phyloP scores from a whole-genome alignment of 495 filamentous ascomycete species.

The Penicillium coffeae region DNA sequence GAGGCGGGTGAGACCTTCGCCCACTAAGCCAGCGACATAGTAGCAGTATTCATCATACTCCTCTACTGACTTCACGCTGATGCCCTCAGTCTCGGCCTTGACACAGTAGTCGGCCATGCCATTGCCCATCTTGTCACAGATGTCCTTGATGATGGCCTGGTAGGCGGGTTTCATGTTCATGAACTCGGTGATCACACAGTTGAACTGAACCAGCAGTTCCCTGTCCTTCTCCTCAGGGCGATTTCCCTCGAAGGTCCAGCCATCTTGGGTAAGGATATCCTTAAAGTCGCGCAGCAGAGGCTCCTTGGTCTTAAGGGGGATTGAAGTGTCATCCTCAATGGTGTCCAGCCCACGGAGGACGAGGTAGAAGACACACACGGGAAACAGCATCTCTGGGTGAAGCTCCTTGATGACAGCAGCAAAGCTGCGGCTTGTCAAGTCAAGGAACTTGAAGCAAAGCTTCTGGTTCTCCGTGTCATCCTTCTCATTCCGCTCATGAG shows the following conservation, averaged over 20 bases:
- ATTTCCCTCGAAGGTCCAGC: slow-evolving; percentile 84
- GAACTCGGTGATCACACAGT: slow-evolving; percentile 80
- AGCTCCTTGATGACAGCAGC: slow-evolving; percentile 91
- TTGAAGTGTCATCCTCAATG: slow-evolving; percentile 97
- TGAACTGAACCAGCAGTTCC: slow-evolving; percentile 85
- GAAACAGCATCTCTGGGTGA: slow-evolving; percentile 86
- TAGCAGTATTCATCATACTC: slow-evolving; percentile 97
- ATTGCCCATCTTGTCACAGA: slow-evolving; percentile 92
- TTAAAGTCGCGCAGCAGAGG: slow-evolving; percentile 81
- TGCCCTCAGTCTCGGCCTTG: slow-evolving; percentile 71
- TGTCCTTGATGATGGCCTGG: slow-evolving; percentile 85
- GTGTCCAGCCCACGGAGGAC: slow-evolving; percentile 88
- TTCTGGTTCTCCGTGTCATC: slow-evolving; percentile 71
- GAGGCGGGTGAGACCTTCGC: slow-evolving; percentile 84
- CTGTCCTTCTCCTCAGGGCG: slow-evolving; percentile 93
- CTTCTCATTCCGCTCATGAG: slow-evolving; percentile 72
- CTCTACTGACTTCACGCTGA: slow-evolving; percentile 75
- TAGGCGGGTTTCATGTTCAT: slow-evolving; percentile 85
- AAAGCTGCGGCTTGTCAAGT: slow-evolving; percentile 90
- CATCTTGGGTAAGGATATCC: slow-evolving; percentile 69
- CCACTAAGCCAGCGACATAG: slow-evolving; percentile 95
- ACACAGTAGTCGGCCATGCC: slow-evolving; percentile 95
- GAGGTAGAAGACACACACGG: slow-evolving; percentile 91
- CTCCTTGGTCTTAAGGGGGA: slow-evolving; percentile 75
- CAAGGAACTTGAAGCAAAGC: slow-evolving; percentile 80